Base-by-base conservation (phyloP, 1,284 basidiomycete genomes). In the Coriolopsis trogii region DNA sequence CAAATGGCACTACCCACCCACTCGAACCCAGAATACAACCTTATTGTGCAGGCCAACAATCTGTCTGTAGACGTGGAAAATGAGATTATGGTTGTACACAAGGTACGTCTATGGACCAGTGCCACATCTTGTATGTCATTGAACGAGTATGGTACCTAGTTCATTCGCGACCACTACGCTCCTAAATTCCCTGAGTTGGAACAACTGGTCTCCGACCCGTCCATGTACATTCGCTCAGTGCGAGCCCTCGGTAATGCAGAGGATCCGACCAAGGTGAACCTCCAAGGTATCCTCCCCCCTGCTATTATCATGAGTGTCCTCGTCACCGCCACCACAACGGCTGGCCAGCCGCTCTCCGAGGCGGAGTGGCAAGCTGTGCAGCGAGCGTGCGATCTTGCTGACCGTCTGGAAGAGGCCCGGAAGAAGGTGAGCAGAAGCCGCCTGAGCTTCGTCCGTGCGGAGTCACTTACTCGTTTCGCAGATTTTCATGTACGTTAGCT, bases 401-500 rank as follows among this genome's bases (percentile, higher is more conserved):
- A 91, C 63, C 81, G 89, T 49, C 74, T 99, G 23, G 92, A 98
- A 63, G 87, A 90, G 58, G 90, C 92, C 0, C 84, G 95, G 42
- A 91, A 91, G 74, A 90, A 85, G 78, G 92, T 89, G 46, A 41
- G 71, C 31, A 4, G 24, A 5, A 24, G 24, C 13, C n/a, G 9
- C 33, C 6, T 18, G 9, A 16, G n/a, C 15, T 26, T 10, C 10
- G 9, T 51, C n/a, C 39, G 3, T 43, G 31, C 13, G 3, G n/a
- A 10, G 30, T 21, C 6, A 9, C n/a, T n/a, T 28, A 29, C 28
- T 42, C 4, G 39, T 30, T 16, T 33, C 28, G 0, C 64, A 93
- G 85, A 99, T 99, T 63, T 95, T 99, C 74, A 87, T 91, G 76
- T 99, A 98, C 79, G 97, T 99, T 70, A 96, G 97, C 78, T 97